Evolutionary conservation across 208 protist genomes (phyloP).

Genomic region (Trypanosoma melophagium): DNA sequence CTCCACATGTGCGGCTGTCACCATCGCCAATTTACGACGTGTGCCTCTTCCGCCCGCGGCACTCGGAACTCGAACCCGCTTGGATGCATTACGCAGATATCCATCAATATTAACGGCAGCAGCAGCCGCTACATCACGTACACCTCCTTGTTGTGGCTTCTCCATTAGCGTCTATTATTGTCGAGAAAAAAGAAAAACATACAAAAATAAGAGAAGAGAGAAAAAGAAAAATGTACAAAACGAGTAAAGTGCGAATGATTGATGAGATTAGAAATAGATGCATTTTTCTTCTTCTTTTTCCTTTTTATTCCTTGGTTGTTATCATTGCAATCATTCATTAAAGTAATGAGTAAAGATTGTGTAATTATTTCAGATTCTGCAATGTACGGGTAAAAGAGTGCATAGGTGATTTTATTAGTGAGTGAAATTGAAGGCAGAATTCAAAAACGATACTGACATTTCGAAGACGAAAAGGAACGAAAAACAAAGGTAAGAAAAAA

Average conservation of each 20-base stretch:
- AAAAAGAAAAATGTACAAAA: constrained; percentile 13
- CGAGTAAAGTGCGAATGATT: background rate
- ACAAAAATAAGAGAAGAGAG: constrained; percentile 25
- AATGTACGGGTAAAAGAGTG: too few species aligned
- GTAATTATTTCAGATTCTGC: too few species aligned
- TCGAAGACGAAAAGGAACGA: too few species aligned
- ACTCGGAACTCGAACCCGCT: constrained; percentile 64
- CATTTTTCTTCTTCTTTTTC: too few species aligned
- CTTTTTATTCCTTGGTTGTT: too few species aligned
- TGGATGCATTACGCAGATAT: constrained; percentile 82
- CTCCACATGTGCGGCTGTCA: constrained; percentile 52
- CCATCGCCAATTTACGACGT: constrained; percentile 77
- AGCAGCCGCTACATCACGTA: constrained; percentile 43
- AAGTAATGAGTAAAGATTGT: too few species aligned
- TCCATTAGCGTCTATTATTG: constrained; percentile 15
- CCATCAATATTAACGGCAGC: constrained; percentile 78
- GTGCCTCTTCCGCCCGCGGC: constrained; percentile 81
- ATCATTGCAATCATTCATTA: too few species aligned
- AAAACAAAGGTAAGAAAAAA: background rate
- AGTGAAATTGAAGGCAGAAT: constrained; percentile 1
- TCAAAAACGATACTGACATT: constrained; percentile 11
- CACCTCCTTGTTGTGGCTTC: constrained; percentile 4
- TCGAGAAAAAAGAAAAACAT: constrained; percentile 8
- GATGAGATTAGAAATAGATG: too few species aligned
- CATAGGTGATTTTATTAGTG: too few species aligned